Evolutionary conservation across 2,329 filamentous ascomycete species (phyloP), one percentile per base, ranked within the genome.

Genomic region (Septoria petroselini): DNA sequence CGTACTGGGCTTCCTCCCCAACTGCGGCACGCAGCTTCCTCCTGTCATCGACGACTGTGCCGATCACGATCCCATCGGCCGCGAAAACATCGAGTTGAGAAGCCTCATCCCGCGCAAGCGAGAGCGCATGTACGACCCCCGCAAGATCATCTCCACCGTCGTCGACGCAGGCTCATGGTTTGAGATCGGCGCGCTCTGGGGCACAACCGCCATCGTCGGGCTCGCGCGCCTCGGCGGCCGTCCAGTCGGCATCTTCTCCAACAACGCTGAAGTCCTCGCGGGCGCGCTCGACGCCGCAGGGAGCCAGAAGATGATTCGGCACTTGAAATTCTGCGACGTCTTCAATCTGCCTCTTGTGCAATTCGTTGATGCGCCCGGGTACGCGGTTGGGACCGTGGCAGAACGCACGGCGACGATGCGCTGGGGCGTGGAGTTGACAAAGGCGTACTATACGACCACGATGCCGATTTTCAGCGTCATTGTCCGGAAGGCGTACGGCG

Each of bases 301-400:
- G 4, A 78, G 76, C 7, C 81, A 84, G 55, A 84, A 84, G 59
- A 70, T 84, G 15, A 77, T 75, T 0, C 70, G 78, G 2, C 74
- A 83, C 64, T 66, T 84, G 29, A 84, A 84, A 59, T 75, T 84
- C 59, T 79, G 80, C 54, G 82, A 85, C 59, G 73, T 84, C 35
- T 83, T 84, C 71, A 85, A 85, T 53, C 68, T 84, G 2, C 82
- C 82, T 0, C 69, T 84, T 3, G 50, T 85, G 6, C 82, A 85
- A 60, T 83, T 84, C 55, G 72, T 84, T 4, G 81, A 84, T 61
- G 71, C 82, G 2, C 81, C 78, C 3, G 78, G 82, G 1, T 84
- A 84, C 55, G 80, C 81, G 0, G 80, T 85, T 35, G 82, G 82
- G 0, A 84, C 81, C 0, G 73, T 78, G 0, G 81, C 82, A 2